phyloP scores from a whole-genome alignment of 1,284 basidiomycete species.

The Pterulicium gracile region DNA sequence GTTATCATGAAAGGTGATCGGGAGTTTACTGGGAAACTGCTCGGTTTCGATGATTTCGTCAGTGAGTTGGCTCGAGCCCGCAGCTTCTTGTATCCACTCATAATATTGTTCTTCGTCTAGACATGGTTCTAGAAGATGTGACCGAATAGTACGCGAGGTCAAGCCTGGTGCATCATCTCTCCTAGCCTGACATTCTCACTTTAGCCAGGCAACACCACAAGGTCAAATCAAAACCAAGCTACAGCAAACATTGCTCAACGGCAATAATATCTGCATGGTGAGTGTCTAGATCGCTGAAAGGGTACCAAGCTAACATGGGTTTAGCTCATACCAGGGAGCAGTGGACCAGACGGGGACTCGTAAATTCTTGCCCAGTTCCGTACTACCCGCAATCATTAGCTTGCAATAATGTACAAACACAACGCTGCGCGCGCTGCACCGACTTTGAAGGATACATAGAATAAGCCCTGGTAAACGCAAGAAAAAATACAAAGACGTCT shows the following conservation, averaged over 20 bases:
- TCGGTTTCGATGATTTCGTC: conserved; percentile 98
- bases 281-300: not conserved
- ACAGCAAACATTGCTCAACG: conserved; percentile 88
- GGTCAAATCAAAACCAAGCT: conserved; percentile 79
- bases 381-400: too few species aligned
- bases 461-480: conserved; percentile 7
- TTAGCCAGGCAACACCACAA: conserved; percentile 76
- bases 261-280: conserved; percentile 98
- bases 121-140: conserved; percentile 98
- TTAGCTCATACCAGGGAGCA: conserved; percentile 10
- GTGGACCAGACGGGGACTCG: conserved; percentile 11
- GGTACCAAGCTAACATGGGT: not conserved
- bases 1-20: conserved; percentile 95
- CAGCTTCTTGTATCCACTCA: not conserved
- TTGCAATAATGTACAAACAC: too few species aligned
- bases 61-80: conserved; percentile 60
- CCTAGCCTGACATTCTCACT: conserved; percentile 12
- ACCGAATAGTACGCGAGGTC: conserved; percentile 75
- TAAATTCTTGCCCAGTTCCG: too few species aligned
- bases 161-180: not conserved
- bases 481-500: conserved; percentile 4
- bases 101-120: conserved; percentile 30
- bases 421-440: too few species aligned
- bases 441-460: not conserved
- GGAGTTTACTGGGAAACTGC: conserved; percentile 91